Conservation (phyloP, 1,284 basidiomycete species). For the Omphalotus olearius region DNA sequence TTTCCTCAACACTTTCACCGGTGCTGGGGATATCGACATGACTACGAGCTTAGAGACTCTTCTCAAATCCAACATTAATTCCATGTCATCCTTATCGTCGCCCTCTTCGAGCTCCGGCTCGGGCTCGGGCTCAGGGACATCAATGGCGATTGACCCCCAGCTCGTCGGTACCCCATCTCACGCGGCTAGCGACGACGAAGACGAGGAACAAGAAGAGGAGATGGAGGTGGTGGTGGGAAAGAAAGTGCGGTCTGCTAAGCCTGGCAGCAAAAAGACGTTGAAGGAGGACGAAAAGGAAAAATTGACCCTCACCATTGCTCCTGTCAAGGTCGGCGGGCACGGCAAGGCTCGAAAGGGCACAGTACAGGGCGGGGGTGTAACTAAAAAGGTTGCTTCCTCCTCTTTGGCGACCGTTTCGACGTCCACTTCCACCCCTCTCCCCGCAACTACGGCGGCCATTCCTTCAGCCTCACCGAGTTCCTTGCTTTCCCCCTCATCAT, state of each 20-base stretch:
- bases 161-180: slow-evolving; percentile 38
- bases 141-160: slow-evolving; percentile 40
- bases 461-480: slow-evolving; percentile 9
- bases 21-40: background rate
- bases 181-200: slow-evolving; percentile 19
- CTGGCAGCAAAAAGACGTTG: background rate
- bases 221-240: background rate
- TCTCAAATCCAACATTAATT: background rate
- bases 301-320: slow-evolving; percentile 36
- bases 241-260: background rate
- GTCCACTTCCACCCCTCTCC: slow-evolving; percentile 19
- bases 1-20: slow-evolving; percentile 3
- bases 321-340: slow-evolving; percentile 55
- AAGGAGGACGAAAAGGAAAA: slow-evolving; percentile 14
- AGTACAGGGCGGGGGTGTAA: slow-evolving; percentile 67
- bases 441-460: slow-evolving; percentile 9
- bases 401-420: slow-evolving; percentile 12
- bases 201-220: slow-evolving; percentile 19
- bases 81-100: background rate
- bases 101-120: background rate
- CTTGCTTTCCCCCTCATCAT: background rate
- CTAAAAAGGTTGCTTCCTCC: slow-evolving; percentile 43
- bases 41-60: background rate
- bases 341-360: slow-evolving; percentile 66
- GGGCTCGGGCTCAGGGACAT: slow-evolving; percentile 5